Evolutionary conservation across 176 grass and related monocot genomes (phyloP).

Genomic region (Lolium multiflorum): DNA sequence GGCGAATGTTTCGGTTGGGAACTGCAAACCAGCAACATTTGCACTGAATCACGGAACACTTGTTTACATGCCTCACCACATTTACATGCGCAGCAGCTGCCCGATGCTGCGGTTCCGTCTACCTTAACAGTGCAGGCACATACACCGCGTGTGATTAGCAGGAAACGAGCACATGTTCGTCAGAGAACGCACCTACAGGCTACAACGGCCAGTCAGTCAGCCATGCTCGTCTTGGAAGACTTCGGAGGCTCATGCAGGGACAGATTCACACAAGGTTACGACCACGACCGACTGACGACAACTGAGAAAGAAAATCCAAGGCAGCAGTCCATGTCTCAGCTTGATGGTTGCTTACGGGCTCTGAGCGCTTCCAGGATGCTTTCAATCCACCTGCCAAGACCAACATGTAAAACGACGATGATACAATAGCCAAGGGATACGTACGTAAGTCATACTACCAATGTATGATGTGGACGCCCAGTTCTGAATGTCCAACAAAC

Average conservation of each 20-base stretch:
- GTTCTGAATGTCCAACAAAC: constrained; percentile 10
- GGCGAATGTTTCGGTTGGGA: no score
- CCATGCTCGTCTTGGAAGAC: constrained; percentile 31
- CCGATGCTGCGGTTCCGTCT: background rate
- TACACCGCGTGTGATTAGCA: background rate
- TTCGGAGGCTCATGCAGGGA: constrained; percentile 17
- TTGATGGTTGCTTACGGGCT: constrained; percentile 54
- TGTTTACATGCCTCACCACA: background rate
- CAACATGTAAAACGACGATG: background rate
- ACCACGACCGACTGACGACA: background rate
- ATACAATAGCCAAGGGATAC: constrained; percentile 21
- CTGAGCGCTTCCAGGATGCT: constrained; percentile 80
- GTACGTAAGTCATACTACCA: background rate
- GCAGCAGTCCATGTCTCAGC: constrained; percentile 37
- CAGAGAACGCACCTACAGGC: background rate
- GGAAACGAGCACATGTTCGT: background rate
- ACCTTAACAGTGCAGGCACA: background rate
- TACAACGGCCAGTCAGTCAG: background rate
- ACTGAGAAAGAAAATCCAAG: background rate
- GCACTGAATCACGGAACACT: background rate
- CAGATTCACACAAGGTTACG: background rate
- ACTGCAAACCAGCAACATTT: background rate
- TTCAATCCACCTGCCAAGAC: constrained; percentile 71
- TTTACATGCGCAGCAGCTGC: background rate
- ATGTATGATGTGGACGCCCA: background rate